Percentiles rank a stretch among this genome's conserved stretches.
phyloP scores from a whole-genome alignment of 2,329 filamentous ascomycete species.

The Metarhizium robertsii region DNA sequence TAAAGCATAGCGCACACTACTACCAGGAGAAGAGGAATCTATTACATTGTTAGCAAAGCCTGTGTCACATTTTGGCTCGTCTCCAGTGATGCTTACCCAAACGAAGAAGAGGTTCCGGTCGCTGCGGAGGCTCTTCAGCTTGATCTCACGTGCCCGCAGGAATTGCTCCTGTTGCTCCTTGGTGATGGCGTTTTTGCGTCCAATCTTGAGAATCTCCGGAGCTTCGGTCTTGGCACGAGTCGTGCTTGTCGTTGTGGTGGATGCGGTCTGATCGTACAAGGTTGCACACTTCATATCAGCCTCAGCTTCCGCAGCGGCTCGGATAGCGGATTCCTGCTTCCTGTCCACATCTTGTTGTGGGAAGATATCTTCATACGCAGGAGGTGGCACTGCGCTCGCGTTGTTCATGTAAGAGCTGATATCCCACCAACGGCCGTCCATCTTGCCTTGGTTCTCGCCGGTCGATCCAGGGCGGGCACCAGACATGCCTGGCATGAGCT shows the following conservation, averaged over 20 bases:
- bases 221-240: slow-evolving; percentile 31
- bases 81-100: slow-evolving; percentile 42
- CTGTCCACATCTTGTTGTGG: slow-evolving; percentile 44
- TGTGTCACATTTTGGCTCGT: background rate
- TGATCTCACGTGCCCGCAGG: slow-evolving; percentile 49
- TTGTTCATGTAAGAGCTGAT: slow-evolving; percentile 45
- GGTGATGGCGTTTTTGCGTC: slow-evolving; percentile 53
- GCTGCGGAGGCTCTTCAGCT: slow-evolving; percentile 52
- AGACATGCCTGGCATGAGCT: slow-evolving; percentile 59
- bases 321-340: slow-evolving; percentile 49
- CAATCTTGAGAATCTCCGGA: slow-evolving; percentile 44
- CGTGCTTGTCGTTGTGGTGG: slow-evolving; percentile 18
- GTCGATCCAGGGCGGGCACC: slow-evolving; percentile 40
- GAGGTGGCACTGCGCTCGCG: slow-evolving; percentile 45
- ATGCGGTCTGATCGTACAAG: slow-evolving; percentile 36
- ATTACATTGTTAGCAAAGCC: background rate
- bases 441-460: slow-evolving; percentile 28
- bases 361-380: slow-evolving; percentile 73
- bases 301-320: slow-evolving; percentile 48
- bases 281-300: slow-evolving; percentile 48
- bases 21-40: slow-evolving; percentile 41
- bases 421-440: slow-evolving; percentile 59
- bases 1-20: slow-evolving; percentile 41
- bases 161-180: slow-evolving; percentile 57
- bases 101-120: slow-evolving; percentile 60